Percentiles rank a stretch among this genome's conserved stretches.
Conservation (phyloP, 345 rosid genomes). For the Draba incana region DNA sequence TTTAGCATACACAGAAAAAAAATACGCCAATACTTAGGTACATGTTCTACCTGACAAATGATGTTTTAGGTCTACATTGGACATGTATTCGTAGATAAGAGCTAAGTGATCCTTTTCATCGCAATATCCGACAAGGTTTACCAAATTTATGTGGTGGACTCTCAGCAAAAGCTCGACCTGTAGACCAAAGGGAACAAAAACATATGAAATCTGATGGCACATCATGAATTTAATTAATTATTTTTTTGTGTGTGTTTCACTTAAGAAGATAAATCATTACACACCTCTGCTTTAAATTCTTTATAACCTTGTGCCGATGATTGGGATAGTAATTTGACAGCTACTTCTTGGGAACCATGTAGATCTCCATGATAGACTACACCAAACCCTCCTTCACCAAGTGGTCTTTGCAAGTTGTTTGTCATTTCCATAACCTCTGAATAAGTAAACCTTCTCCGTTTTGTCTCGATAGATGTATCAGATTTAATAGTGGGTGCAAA, state of each 20-base stretch:
- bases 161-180: constrained; percentile 41
- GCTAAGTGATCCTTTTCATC: constrained; percentile 32
- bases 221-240: no score
- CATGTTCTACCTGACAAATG: constrained; percentile 21
- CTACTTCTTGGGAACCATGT: constrained; percentile 4
- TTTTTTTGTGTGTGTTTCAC: no score
- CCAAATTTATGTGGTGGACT: constrained; percentile 46
- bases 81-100: constrained; percentile 47
- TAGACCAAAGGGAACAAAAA: no score
- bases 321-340: not conserved
- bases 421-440: constrained; percentile 43
- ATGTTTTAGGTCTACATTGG: constrained; percentile 4
- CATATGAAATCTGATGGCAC: not conserved
- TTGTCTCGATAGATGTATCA: not conserved
- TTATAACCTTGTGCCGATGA: constrained; percentile 16
- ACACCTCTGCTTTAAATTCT: constrained; percentile 2
- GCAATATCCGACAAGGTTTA: constrained; percentile 40
- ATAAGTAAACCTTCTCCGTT: constrained; percentile 31
- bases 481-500: not conserved
- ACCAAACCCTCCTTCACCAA: constrained; percentile 60
- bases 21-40: no score
- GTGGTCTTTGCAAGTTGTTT: constrained; percentile 38
- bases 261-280: no score
- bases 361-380: constrained; percentile 46
- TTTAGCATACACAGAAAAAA: no score